Conservation (phyloP, 495 filamentous ascomycete species). For the Xanthoparmelia taractica region DNA sequence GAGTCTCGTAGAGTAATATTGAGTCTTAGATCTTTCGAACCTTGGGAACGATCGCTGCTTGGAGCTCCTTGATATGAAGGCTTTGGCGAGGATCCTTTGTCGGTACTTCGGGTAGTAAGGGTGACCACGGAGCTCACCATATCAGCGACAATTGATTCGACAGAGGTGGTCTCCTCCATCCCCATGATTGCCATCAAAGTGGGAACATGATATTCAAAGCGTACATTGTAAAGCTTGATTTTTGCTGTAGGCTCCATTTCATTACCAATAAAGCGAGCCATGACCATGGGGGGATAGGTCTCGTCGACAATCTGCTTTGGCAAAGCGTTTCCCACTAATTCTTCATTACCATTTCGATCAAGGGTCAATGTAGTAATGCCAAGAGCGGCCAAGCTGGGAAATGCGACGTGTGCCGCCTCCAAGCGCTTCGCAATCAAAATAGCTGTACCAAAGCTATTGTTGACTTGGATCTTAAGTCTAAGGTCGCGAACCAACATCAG, state of each 20-base stretch:
- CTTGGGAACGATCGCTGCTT: slow-evolving; percentile 11
- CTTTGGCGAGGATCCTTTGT: slow-evolving; percentile 20
- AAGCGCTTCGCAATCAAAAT: slow-evolving; percentile 48
- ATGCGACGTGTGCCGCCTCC: slow-evolving; percentile 74
- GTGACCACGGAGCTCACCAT: slow-evolving; percentile 75
- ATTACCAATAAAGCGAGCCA: slow-evolving; percentile 81
- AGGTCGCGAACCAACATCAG: slow-evolving; percentile 58
- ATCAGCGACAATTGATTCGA: slow-evolving; percentile 64
- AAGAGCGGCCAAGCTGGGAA: slow-evolving; percentile 72
- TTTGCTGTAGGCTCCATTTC: slow-evolving; percentile 89
- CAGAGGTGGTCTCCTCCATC: slow-evolving; percentile 56
- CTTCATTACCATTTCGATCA: slow-evolving; percentile 58
- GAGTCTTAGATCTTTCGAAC: slow-evolving; percentile 51
- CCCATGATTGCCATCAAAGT: slow-evolving; percentile 72
- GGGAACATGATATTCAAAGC: slow-evolving; percentile 75
- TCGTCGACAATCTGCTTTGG: slow-evolving; percentile 17
- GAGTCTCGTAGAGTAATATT: slow-evolving; percentile 72
- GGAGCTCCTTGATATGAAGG: slow-evolving; percentile 22
- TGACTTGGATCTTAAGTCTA: slow-evolving; percentile 49
- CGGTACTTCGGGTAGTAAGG: slow-evolving; percentile 50
- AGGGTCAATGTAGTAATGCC: slow-evolving; percentile 55
- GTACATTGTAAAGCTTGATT: slow-evolving; percentile 72
- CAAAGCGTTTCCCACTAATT: slow-evolving; percentile 54
- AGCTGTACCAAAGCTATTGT: slow-evolving; percentile 58
- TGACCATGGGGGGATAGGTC: slow-evolving; percentile 42